Evolutionary conservation across 2,329 filamentous ascomycete genomes (phyloP), one percentile per base, ranked within the genome.

Genomic region (Fonsecaea pugnacius): DNA sequence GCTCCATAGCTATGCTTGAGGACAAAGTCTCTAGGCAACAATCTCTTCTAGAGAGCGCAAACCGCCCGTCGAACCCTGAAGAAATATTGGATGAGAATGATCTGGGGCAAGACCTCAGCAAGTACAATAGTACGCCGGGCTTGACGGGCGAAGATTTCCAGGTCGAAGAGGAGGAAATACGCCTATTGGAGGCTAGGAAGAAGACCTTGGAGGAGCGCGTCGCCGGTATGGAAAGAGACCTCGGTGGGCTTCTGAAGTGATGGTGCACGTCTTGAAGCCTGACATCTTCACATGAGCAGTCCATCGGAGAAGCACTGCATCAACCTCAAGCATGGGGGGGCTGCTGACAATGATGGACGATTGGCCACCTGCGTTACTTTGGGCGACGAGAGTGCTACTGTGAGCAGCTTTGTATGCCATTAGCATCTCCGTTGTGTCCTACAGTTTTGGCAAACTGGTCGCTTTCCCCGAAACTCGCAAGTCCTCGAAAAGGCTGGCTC

Each of bases 1-100:
- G 87, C 54, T 96, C 92, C 24, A 82, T 95, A 72, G 85, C 85
- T 10, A 90, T 91, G 71, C 92, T 96, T 72, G 93, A 98, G 78
- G 83, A 84, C 12, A 88, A 89, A 60, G 91, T 98, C 1, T 85
- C 87, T 7, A 87, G 90, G 73, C 94, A 96, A 78, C 83, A 87
- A 10, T 84, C 86, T 64, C 86, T 92, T 71, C 75, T 98, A 67
- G 87, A 89, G 63, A 84, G 83, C 63, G 88, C 94, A 83, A 92
- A 92, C 70, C 76, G 78, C 21, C 79, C 80, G 2, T 83, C 85
- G 66, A 85, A 87, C 33, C 82, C 83, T 70, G 83, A 82, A 73
- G 1, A 84, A 1, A 83, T 87, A 12, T 78, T 82, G 4, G 82
- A 85, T 1, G 79, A 83, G 0, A 80, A 83, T 2, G 75, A 78